phyloP scores from a whole-genome alignment of 1,284 basidiomycete genomes.

The Tilletia walkeri region DNA sequence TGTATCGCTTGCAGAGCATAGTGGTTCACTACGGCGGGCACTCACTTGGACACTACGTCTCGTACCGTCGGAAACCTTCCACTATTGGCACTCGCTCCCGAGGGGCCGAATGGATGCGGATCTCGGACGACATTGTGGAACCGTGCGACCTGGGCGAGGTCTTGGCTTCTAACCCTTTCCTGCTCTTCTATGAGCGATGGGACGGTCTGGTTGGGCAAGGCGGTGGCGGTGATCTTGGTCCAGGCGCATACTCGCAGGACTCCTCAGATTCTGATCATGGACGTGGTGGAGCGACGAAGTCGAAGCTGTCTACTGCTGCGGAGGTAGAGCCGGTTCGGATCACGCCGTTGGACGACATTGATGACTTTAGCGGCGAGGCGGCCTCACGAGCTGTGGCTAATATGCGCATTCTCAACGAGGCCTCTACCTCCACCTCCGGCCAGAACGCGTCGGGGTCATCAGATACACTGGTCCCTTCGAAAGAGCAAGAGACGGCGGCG shows the following conservation, averaged over 20 bases:
- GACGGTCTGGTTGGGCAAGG: neutral
- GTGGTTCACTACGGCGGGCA: constrained; percentile 54
- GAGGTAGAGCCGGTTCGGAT: too few species aligned
- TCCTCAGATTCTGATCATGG: neutral
- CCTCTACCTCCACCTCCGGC: neutral
- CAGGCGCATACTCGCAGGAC: neutral
- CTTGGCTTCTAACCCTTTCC: constrained; percentile 47
- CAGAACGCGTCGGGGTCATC: neutral
- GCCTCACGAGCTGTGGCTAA: too few species aligned
- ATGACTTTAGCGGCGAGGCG: neutral
- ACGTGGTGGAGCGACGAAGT: neutral
- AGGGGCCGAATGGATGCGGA: constrained; percentile 39
- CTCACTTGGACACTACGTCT: constrained; percentile 51
- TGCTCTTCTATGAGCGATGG: constrained; percentile 49
- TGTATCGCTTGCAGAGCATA: constrained; percentile 40
- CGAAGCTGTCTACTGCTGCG: neutral
- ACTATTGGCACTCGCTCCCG: constrained; percentile 7
- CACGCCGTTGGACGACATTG: neutral
- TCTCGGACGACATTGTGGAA: constrained; percentile 48
- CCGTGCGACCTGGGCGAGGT: constrained; percentile 37
- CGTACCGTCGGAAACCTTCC: constrained; percentile 36
- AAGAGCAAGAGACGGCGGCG: neutral
- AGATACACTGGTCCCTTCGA: too few species aligned
- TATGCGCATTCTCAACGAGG: neutral
- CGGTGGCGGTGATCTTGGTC: neutral